Conservation (phyloP, 2,329 filamentous ascomycete species). For the Aspergillus floridensis region DNA sequence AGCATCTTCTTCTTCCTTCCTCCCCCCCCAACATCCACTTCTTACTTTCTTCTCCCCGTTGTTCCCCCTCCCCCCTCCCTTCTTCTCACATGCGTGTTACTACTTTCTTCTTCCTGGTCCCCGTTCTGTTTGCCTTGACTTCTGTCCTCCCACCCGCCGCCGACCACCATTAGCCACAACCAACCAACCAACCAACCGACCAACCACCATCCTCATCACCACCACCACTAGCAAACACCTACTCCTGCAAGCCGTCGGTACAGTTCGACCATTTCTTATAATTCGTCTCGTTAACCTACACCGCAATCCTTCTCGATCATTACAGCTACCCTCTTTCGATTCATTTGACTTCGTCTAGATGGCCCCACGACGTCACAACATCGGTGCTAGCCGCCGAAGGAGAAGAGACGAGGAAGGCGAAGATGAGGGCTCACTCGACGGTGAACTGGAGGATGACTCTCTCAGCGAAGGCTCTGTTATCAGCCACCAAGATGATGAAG, state of each 20-base stretch:
- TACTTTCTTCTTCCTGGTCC: conserved; percentile 8
- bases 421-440: conserved; percentile 50
- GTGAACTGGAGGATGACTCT: conserved; percentile 58
- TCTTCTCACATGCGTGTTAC: conserved; percentile 1
- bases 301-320: background rate
- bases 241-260: conserved; percentile 22
- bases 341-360: conserved; percentile 28
- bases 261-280: conserved; percentile 12
- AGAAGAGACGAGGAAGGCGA: conserved; percentile 50
- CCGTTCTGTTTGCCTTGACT: conserved; percentile 9
- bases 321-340: background rate
- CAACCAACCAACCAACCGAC: background rate
- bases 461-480: conserved; percentile 60
- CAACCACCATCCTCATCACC: background rate
- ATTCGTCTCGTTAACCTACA: background rate
- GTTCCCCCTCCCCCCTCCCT: conserved; percentile 11
- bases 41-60: conserved; percentile 7
- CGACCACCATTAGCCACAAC: conserved; percentile 1
- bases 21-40: conserved; percentile 1
- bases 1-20: conserved; percentile 11
- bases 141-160: conserved; percentile 9
- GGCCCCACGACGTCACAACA: conserved; percentile 45
- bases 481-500: conserved; percentile 58
- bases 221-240: conserved; percentile 2
- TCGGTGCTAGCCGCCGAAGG: conserved; percentile 46